Base-by-base conservation (phyloP, 768 basidiomycete species). In the Trametes punicea region DNA sequence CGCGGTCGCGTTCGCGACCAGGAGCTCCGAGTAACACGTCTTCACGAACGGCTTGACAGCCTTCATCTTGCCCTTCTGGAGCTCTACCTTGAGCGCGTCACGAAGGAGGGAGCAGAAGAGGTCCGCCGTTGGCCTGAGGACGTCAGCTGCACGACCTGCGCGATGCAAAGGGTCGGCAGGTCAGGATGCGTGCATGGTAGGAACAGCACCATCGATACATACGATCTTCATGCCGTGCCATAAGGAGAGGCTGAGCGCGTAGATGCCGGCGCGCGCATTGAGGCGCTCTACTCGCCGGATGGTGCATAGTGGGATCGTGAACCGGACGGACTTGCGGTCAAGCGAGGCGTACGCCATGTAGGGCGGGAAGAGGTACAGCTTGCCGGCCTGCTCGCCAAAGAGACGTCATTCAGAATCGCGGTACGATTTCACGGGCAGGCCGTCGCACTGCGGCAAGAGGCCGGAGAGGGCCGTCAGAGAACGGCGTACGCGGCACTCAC, bases 181-280 rank as follows among this genome's bases (percentile, higher is more conserved):
- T 64, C 31, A 31, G 31, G 31, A n/a, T n/a, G n/a, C n/a, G n/a
- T n/a, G n/a, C n/a, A n/a, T n/a, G n/a, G n/a, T n/a, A n/a, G n/a
- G 15, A 8, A n/a, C n/a, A n/a, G n/a, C n/a, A n/a, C n/a, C n/a
- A n/a, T 4, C 5, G 3, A 44, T 18, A 61, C 38, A 34, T 64
- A 96, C 95, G 63, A 98, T 89, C 75, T 96, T 89, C 76, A 90
- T 82, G 31, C 91, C 87, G 69, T 98, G 93, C 91, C 94, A 98
- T 48, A 90, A 83, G n/a, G 85, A 81, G 18, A 98, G 74, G 64
- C 93, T 94, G 27, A 99, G 80, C n/a, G 96, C 95, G 69, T 98
- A 98, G 33, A 97, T 88, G 5, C 97, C 97, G 26, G 93, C 90
- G 13, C 93, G 83, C 10, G 93, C 88, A 69, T 96, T 97, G 49